Base-by-base conservation (phyloP, 257 asterid species). In the Gentiana straminea region DNA sequence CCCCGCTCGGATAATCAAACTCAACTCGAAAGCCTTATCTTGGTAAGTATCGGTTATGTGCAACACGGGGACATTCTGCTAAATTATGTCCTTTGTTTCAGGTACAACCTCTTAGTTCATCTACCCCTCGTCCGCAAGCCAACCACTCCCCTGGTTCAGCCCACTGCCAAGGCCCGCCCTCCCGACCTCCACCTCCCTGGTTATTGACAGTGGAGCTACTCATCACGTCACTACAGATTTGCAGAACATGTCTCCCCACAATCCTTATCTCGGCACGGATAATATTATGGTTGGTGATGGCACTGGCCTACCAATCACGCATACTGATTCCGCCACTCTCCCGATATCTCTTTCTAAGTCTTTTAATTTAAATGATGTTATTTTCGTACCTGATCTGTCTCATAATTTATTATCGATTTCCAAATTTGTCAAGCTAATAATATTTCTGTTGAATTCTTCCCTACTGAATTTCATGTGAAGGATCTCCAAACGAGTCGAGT, bases 161-260 rank as follows among this genome's bases (percentile, higher is more conserved):
- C 0, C 24, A 24, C 24, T 24, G 24, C 24, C 24, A 24, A 24
- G 24, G 24, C 24, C 24, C 24, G 24, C 24, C 24, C 24, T 24
- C 24, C 24, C 24, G 24, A 1, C 24, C 34, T 1, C 0, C 33
- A 13, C 9, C 46, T 39, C 8, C 13, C 13, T 62, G 60, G 67
- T 7, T 62, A 2, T 62, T 5, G 67, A 62, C 48, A 24, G 11
- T 2, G 60, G 67, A 0, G 60, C 67, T 0, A 11, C 60, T 0
- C 60, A 62, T 4, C 67, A 63, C 13, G 55, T 56, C 5, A 63
- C 56, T 2, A 5, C 39, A 0, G 7, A 48, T 47, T 49, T 49
- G 33, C 2, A 3, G 15, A 46, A 48, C 4, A 11, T 63, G 1
- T 13, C 53, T 0, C 3, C 33, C 33, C 48, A 35, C 13, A 1